Conservation (phyloP, 2,329 filamentous ascomycete genomes). For the Aureobasidium zeae region DNA sequence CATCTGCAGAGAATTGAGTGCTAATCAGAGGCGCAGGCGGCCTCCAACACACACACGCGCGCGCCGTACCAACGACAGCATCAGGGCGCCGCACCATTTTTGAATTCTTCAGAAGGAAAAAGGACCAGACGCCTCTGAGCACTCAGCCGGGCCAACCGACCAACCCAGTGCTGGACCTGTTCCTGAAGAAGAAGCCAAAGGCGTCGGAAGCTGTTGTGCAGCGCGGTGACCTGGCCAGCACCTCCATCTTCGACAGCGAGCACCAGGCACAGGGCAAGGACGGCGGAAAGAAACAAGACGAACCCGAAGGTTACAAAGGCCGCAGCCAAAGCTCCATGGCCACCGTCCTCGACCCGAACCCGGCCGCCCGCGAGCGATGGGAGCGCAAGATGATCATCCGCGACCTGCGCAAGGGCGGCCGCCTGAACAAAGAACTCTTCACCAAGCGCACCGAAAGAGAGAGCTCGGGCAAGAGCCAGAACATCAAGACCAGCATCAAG, state of each 20-base stretch:
- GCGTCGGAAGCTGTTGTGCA: constrained; percentile 16
- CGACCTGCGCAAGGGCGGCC: constrained; percentile 58
- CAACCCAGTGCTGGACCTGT: constrained; percentile 57
- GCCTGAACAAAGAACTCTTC: constrained; percentile 55
- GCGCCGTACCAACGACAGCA: constrained; percentile 15
- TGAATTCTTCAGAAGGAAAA: constrained; percentile 19
- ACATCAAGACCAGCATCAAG: constrained; percentile 79
- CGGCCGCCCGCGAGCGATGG: constrained; percentile 61
- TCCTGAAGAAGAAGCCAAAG: constrained; percentile 31
- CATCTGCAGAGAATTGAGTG: not conserved
- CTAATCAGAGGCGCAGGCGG: constrained; percentile 13
- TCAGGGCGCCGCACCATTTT: constrained; percentile 19
- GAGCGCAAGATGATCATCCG: constrained; percentile 77
- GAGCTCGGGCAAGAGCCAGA: constrained; percentile 53
- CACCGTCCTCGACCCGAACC: constrained; percentile 64
- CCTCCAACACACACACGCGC: constrained; percentile 18
- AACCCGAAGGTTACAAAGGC: constrained; percentile 17
- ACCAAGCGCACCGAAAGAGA: constrained; percentile 58
- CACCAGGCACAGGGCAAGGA: constrained; percentile 20
- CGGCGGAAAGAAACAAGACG: constrained; percentile 20
- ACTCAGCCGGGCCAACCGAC: constrained; percentile 14
- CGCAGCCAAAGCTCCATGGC: constrained; percentile 49
- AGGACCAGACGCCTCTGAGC: constrained; percentile 6
- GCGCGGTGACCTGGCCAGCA: constrained; percentile 38
- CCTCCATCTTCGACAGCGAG: constrained; percentile 45